These are phyloP conservation scores for Scheffersomyces coipomensis DNA, from an alignment of 805 yeast genomes.

Conservation along the genomic window DNA sequence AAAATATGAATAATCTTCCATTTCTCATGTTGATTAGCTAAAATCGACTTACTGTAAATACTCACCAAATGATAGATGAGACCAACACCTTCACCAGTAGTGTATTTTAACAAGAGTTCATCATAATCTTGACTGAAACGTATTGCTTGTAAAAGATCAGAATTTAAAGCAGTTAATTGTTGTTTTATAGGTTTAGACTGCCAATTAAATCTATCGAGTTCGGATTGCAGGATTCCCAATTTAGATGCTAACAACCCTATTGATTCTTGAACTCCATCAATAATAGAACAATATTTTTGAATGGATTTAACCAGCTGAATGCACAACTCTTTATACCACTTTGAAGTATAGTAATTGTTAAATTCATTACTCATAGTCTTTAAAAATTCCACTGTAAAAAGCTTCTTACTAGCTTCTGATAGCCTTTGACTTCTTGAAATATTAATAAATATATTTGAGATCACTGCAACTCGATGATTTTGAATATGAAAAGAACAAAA, in stretches of 20 bases:
- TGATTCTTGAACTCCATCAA: constrained; percentile 9
- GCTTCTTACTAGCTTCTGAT: constrained; percentile 9
- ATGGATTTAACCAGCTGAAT: constrained; percentile 21
- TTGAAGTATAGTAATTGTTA: constrained; percentile 19
- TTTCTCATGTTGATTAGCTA: constrained; percentile 15
- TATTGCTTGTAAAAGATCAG: constrained; percentile 7
- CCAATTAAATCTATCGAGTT: constrained; percentile 22
- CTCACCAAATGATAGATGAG: constrained; percentile 27
- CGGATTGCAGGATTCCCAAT: constrained; percentile 26
- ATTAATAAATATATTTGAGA: constrained; percentile 17
- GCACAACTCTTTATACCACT: constrained; percentile 29
- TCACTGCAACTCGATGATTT: constrained; percentile 16
- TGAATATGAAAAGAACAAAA: constrained; percentile 16
- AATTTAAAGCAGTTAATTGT: constrained; percentile 13
- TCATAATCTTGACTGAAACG: constrained; percentile 14
- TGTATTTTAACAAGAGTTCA: constrained; percentile 21
- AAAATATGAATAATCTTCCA: constrained; percentile 30
- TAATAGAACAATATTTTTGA: constrained; percentile 13
- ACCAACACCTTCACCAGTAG: constrained; percentile 14
- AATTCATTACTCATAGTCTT: constrained; percentile 23
- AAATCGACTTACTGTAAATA: constrained; percentile 24
- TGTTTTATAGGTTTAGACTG: constrained; percentile 14
- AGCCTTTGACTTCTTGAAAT: constrained; percentile 10
- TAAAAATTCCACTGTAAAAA: constrained; percentile 14
- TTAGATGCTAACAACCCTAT: constrained; percentile 16